These are phyloP conservation scores for Volvox carteri DNA, from an alignment of 163 green algal genomes.

Conservation along the genomic window DNA sequence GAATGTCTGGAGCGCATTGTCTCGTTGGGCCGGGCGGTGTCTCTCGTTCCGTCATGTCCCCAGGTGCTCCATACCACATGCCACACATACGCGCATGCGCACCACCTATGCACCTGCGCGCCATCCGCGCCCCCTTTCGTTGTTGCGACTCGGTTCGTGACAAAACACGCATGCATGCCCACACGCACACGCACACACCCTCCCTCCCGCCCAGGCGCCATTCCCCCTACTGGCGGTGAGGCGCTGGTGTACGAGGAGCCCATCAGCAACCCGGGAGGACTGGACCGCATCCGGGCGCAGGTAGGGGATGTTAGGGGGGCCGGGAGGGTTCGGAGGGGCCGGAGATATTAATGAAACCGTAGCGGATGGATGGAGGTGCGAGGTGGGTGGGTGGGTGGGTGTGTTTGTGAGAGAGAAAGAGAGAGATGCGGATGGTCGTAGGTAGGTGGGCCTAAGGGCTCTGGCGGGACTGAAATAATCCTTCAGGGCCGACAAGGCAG, in stretches of 20 bases:
- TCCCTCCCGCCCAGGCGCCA: constrained; percentile 61
- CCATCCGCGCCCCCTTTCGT: too few species aligned
- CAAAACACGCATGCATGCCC: too few species aligned
- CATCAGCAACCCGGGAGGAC: constrained; percentile 78
- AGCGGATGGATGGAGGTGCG: not conserved
- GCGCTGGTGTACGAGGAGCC: constrained; percentile 87
- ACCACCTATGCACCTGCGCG: too few species aligned
- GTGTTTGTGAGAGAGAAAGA: not conserved
- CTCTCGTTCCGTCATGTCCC: too few species aligned
- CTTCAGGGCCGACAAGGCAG: too few species aligned
- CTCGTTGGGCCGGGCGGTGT: too few species aligned
- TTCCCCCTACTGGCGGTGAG: constrained; percentile 82
- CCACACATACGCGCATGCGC: too few species aligned
- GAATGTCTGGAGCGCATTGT: too few species aligned
- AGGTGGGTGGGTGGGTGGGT: not conserved
- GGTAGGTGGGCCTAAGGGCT: too few species aligned
- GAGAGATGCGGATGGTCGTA: not conserved
- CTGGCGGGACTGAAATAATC: too few species aligned
- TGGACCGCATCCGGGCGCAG: constrained; percentile 79
- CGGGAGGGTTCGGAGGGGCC: not conserved
- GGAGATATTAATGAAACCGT: not conserved
- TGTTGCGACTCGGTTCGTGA: too few species aligned
- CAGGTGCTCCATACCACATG: too few species aligned
- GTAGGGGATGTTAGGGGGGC: constrained; percentile 66
- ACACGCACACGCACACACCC: not conserved